Base-by-base conservation (phyloP, 352 stramenopile genomes). In the Phytophthora ramorum region DNA sequence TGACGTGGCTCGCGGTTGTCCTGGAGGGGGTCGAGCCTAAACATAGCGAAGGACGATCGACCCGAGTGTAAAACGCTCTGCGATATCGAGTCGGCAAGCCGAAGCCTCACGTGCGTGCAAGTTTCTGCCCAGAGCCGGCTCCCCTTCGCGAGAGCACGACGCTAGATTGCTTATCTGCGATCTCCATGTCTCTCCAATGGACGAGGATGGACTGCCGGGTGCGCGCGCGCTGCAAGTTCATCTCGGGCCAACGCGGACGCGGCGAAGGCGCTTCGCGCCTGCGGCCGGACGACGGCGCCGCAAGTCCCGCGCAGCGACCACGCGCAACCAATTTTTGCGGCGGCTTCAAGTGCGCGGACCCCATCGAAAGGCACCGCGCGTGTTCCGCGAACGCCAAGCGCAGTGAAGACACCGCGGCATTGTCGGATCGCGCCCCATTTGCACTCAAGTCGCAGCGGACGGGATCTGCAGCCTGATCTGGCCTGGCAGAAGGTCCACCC, bases 401-500 rank as follows among this genome's bases (percentile, higher is more conserved):
- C 58, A 53, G 59, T 66, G 60, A 63, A 24, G 45, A 71, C 54
- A 57, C 49, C 49, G 47, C 22, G 14, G n/a, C 32, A 73, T 73
- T 65, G 65, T 74, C 64, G 43, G 49, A 58, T 77, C 52, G 69
- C 50, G 13, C 13, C 32, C 28, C 32, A 30, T 19, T 61, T 55
- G 53, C 58, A 58, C 34, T 68, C 63, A 56, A 71, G 41, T 62
- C 52, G 26, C 26, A 32, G 26, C 26, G 26, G 4, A 38, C 37
- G n/a, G 28, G 52, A 73, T 69, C 28, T 71, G 66, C 54, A 22
- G n/a, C 34, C 40, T 53, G 52, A 69, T 59, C 61, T 51, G 38
- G 17, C 26, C 16, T 47, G 38, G 51, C 58, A 76, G 69, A 70
- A 76, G 64, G 63, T 76, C 69, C 69, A 73, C 66, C 66, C 61